These are phyloP conservation scores for Solanum raphanifolium DNA, from an alignment of 257 asterid species.

Conservation along the genomic window DNA sequence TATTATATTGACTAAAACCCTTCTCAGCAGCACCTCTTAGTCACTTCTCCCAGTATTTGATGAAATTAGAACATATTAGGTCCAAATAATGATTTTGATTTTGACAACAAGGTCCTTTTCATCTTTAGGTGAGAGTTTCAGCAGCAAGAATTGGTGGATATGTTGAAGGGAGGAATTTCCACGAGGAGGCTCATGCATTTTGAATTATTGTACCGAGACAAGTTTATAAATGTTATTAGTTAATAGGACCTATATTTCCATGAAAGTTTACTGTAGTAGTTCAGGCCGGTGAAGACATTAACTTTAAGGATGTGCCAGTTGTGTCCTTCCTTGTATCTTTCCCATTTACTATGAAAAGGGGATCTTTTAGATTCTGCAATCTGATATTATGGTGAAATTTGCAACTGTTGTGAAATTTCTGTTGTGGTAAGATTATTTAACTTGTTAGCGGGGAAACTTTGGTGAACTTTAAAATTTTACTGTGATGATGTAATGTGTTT, in stretches of 20 bases:
- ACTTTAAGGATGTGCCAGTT: not conserved
- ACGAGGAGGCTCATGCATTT: slow-evolving; percentile 12
- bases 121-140: slow-evolving; percentile 21
- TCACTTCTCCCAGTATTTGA: not conserved
- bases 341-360: not conserved
- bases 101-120: slow-evolving; percentile 10
- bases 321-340: not conserved
- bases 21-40: slow-evolving; percentile 5
- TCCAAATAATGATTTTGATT: not conserved
- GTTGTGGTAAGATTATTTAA: not conserved
- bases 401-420: not conserved
- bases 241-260: not conserved
- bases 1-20: slow-evolving; percentile 7
- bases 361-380: not conserved
- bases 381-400: not conserved
- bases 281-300: not conserved
- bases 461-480: not conserved
- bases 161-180: slow-evolving; percentile 17
- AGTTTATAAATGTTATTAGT: not conserved
- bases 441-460: not conserved
- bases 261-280: not conserved
- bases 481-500: not conserved
- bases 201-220: not conserved
- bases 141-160: slow-evolving; percentile 11
- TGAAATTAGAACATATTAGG: slow-evolving; percentile 4